Conservation (phyloP, 495 filamentous ascomycete species). For the Hypoxylon perforatum region DNA sequence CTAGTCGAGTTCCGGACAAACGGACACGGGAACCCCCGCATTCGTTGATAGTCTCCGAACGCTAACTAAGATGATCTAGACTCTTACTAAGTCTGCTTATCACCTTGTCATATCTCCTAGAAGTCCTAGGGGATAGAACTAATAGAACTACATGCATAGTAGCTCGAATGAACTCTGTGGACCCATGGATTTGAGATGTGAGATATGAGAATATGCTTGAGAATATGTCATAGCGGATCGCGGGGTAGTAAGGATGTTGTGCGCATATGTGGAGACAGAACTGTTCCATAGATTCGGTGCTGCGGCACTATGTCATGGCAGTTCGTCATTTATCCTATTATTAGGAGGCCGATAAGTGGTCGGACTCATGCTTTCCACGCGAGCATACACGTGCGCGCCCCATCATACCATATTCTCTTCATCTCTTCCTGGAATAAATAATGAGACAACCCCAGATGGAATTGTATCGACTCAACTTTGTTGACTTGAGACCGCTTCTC, state of each 20-base stretch:
- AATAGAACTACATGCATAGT: no score
- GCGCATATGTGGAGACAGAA: not conserved
- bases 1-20: slow-evolving; percentile 30
- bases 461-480: no score
- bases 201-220: no score
- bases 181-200: no score
- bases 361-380: not conserved
- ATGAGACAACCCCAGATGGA: no score
- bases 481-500: no score
- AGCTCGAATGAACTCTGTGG: no score
- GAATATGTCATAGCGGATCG: slow-evolving; percentile 26
- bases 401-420: no score
- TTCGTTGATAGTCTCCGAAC: slow-evolving; percentile 14
- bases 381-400: not conserved
- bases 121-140: not conserved
- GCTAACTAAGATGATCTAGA: not conserved
- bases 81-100: slow-evolving; percentile 9
- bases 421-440: no score
- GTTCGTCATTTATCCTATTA: not conserved
- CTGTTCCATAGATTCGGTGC: slow-evolving; percentile 21
- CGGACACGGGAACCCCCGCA: slow-evolving; percentile 30
- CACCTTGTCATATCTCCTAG: slow-evolving; percentile 9
- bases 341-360: not conserved
- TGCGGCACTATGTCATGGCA: not conserved
- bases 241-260: slow-evolving; percentile 23